Evolutionary conservation across 108 stramenopile genomes (phyloP).

Genomic region (Nitzschia sp.): DNA sequence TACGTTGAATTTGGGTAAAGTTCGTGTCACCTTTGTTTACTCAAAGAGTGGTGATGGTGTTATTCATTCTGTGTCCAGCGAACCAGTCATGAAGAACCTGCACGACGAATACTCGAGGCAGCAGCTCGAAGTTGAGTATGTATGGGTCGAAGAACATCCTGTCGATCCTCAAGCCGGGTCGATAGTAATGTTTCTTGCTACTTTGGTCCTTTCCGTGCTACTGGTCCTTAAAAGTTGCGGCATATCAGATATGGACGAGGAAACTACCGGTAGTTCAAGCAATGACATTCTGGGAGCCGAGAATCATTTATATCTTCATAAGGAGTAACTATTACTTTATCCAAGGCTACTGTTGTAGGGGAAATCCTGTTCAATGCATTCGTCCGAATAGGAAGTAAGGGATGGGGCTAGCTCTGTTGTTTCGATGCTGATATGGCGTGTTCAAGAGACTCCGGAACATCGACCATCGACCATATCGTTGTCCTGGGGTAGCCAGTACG

Average conservation of each 20-base stretch:
- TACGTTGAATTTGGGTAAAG: slow-evolving; percentile 2
- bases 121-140: slow-evolving; percentile 24
- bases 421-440: no score
- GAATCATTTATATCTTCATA: no score
- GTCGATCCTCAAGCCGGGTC: slow-evolving; percentile 29
- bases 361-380: no score
- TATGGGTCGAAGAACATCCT: slow-evolving; percentile 43
- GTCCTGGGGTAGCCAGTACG: no score
- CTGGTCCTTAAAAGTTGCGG: slow-evolving; percentile 35
- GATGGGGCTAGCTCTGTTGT: no score
- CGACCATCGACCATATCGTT: no score
- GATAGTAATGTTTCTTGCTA: slow-evolving; percentile 32
- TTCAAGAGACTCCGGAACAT: no score
- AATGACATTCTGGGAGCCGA: no score
- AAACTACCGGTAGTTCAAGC: not conserved
- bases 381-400: no score
- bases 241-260: slow-evolving; percentile 9
- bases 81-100: slow-evolving; percentile 11
- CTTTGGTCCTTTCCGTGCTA: slow-evolving; percentile 28
- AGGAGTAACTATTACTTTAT: no score
- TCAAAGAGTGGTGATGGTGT: slow-evolving; percentile 35
- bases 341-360: no score
- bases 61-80: slow-evolving; percentile 35
- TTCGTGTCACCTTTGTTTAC: slow-evolving; percentile 42
- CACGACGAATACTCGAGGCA: not conserved